phyloP scores from a whole-genome alignment of 139 green algal species.

The Chlorella sp. region DNA sequence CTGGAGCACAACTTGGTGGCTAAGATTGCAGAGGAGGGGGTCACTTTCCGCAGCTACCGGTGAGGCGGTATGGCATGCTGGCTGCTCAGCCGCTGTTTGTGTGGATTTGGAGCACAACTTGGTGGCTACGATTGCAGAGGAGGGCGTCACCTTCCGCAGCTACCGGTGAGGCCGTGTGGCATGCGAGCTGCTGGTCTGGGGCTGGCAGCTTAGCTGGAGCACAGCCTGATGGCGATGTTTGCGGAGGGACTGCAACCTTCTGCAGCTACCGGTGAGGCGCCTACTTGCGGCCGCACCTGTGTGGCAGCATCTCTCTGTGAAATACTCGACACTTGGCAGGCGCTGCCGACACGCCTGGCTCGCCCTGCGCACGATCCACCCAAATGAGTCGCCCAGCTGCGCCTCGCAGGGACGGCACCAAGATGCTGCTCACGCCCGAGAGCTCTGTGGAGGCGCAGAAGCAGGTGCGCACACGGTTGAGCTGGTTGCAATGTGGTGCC shows the following conservation, averaged over 20 bases:
- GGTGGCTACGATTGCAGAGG: too few relatives aligned
- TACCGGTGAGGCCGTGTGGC: too few relatives aligned
- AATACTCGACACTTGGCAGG: too few relatives aligned
- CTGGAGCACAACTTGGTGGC: conserved; percentile 39
- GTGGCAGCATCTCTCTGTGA: too few relatives aligned
- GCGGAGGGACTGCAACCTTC: not conserved
- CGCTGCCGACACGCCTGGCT: not conserved
- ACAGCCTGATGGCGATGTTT: too few relatives aligned
- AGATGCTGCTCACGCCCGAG: conserved; percentile 57
- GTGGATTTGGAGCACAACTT: not conserved
- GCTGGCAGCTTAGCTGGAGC: too few relatives aligned
- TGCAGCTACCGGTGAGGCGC: not conserved
- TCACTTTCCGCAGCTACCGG: conserved; percentile 49
- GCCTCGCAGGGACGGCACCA: conserved; percentile 44
- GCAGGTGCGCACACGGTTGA: not conserved
- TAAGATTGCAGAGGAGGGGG: conserved; percentile 45
- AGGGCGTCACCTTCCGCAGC: too few relatives aligned
- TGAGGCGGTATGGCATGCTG: not conserved
- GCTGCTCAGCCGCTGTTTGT: too few relatives aligned
- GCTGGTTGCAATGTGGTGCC: too few relatives aligned
- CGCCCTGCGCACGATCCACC: not conserved
- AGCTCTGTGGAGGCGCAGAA: conserved; percentile 56
- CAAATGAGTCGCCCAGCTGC: not conserved
- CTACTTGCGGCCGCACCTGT: too few relatives aligned
- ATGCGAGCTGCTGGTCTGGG: too few relatives aligned